These are phyloP conservation scores for Melampsora americana DNA, from an alignment of 1,284 basidiomycete species.

Conservation along the genomic window DNA sequence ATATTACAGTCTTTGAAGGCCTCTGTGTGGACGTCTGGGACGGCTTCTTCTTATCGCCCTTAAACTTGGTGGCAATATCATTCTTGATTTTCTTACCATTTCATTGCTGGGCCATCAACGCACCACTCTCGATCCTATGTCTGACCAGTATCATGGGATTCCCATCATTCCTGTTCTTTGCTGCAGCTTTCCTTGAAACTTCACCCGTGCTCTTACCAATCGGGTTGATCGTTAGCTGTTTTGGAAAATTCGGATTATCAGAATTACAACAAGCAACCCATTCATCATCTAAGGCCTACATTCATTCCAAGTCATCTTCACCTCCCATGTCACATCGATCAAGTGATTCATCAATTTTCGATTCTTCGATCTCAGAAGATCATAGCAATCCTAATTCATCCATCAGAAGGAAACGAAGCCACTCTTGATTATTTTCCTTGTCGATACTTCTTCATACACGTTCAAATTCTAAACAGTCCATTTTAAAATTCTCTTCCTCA, in stretches of 20 bases:
- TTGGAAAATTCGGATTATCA: slow-evolving; percentile 12
- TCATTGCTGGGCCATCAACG: slow-evolving; percentile 2
- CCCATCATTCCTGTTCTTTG: slow-evolving; percentile 20
- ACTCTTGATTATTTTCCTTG: too few relatives aligned
- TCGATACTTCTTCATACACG: too few relatives aligned
- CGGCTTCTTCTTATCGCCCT: slow-evolving; percentile 25
- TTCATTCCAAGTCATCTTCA: too few relatives aligned
- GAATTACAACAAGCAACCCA: slow-evolving; percentile 2
- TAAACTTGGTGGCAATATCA: slow-evolving; percentile 13
- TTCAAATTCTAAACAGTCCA: too few relatives aligned
- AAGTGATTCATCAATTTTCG: too few relatives aligned
- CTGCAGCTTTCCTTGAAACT: slow-evolving; percentile 18
- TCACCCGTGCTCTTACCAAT: slow-evolving; percentile 18
- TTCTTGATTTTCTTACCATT: slow-evolving; percentile 21
- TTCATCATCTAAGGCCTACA: too few relatives aligned
- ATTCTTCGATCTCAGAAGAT: too few relatives aligned
- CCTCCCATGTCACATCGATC: too few relatives aligned
- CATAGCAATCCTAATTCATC: too few relatives aligned
- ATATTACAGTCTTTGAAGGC: slow-evolving; percentile 20
- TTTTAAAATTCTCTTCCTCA: too few relatives aligned
- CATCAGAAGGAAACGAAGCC: too few relatives aligned
- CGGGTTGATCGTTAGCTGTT: neutral
- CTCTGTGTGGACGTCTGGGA: slow-evolving; percentile 32
- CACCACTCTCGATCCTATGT: slow-evolving; percentile 7
- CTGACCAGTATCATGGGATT: slow-evolving; percentile 17